Base-by-base conservation (phyloP, 2,329 filamentous ascomycete species). In the Trichoderma sp. region DNA sequence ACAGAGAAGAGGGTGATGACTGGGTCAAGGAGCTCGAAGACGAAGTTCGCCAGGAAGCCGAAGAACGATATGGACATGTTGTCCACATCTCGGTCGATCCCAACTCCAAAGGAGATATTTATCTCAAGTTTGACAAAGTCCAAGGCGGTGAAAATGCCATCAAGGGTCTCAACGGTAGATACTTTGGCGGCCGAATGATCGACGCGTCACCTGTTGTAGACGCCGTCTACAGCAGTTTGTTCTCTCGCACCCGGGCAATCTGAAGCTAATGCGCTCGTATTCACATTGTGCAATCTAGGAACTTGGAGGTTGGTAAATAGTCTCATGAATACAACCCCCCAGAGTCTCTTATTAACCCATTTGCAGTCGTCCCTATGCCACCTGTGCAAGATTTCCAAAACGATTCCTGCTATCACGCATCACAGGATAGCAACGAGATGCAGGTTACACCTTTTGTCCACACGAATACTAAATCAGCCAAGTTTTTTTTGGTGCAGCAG, bases 201-300 rank as follows among this genome's bases (percentile, higher is more conserved):
- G 94, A 92, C 78, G 95, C 94, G 74, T 91, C 93, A 72, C 95
- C 94, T 79, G 93, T 99, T 82, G 94, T 98, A 80, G 95, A 99
- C 81, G 94, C 94, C 76, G 93, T 99, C 83, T 99, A 98, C 89
- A 95, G 92, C 88, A 96, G 92, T 86, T 88, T 97, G 81, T 97
- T 95, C 84, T 92, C 91, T 80, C 90, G 92, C 79, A 92, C 91
- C 74, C 91, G 91, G 81, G 91, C 91, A 79, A 92, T 93, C 75
- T 94, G 85, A 84, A 82, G 83, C 84, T 87, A 87, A 86, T 85
- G 72, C 77, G 80, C 81, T 80, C 79, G 78, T 78, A 77, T 77
- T 78, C 75, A 78, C 71, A 68, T 72, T 74, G 75, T 74, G 56
- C 73, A 72, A 79, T 85, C 76, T 86, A 86, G 84, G 84, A 84